Evolutionary conservation across 208 protist species (phyloP), one percentile per base, ranked within the genome.

Genomic region (Acanthamoeba castellanii): DNA sequence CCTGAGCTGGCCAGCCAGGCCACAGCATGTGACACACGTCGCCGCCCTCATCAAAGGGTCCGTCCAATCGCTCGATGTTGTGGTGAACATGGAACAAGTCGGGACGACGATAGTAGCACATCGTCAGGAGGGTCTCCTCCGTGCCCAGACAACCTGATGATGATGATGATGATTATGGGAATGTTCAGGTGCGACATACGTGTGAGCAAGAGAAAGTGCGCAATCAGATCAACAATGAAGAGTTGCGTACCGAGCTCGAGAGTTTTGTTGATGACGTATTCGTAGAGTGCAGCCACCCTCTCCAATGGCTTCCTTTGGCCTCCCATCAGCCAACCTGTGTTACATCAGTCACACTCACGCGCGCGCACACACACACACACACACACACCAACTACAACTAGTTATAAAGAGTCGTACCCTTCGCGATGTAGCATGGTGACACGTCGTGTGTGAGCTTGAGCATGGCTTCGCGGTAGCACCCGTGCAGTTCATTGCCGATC

Each of bases 51-150:
- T 89, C 82, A n/a, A 89, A 89, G 8, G 84, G 84, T 6, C 59
- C 30, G 9, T 61, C 50, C 37, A 47, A 25, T 68, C 55, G 50
- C 45, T 92, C 66, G 25, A 76, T 37, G 61, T 92, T 92, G 87
- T 92, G 66, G 34, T 92, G 87, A 3, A 92, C 57, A 37, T 92
- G 87, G 87, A 92, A 92, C 4, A 92, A 61, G 34, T 92, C 87
- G 2, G 87, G 87, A 3, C 87, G 30, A 2, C 57, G 66, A n/a
- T 92, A 92, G 34, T 78, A 78, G 59, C 7, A 6, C 87, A 92
- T 92, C 57, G 87, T 92, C 45, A 92, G 34, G 9, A 92, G 61
- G 1, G 87, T 92, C 61, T 92, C 87, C 66, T 92, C 87, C 87
- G 87, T 92, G 2, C 87, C 87, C 22, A 92, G 25, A n/a, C 87